These are phyloP conservation scores for Cladosporium velox DNA, from an alignment of 2,329 filamentous ascomycete genomes.

Conservation along the genomic window DNA sequence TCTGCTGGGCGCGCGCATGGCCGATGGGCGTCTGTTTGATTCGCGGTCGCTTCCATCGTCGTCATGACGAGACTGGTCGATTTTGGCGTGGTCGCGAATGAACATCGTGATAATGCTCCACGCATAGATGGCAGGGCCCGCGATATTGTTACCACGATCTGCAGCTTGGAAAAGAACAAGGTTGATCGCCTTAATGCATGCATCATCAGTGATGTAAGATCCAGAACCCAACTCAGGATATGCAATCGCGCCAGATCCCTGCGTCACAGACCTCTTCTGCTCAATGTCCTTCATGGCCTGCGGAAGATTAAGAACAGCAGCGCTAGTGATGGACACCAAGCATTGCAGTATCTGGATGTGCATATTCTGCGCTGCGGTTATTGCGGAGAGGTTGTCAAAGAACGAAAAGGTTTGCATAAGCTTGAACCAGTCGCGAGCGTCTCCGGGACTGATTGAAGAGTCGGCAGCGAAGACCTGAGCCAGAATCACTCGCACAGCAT, in stretches of 20 bases:
- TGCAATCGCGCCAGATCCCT: not conserved
- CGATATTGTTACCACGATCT: slow-evolving; percentile 58
- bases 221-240: slow-evolving; percentile 40
- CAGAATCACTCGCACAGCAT: slow-evolving; percentile 57
- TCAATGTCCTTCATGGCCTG: slow-evolving; percentile 57
- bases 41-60: slow-evolving; percentile 27
- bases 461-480: slow-evolving; percentile 47
- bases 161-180: slow-evolving; percentile 66
- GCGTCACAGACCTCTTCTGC: slow-evolving; percentile 12
- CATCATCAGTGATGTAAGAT: slow-evolving; percentile 68
- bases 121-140: slow-evolving; percentile 73
- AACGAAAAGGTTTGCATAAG: slow-evolving; percentile 70
- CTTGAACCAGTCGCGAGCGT: slow-evolving; percentile 72
- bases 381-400: slow-evolving; percentile 61
- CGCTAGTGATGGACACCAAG: slow-evolving; percentile 68
- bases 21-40: slow-evolving; percentile 19
- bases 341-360: slow-evolving; percentile 67
- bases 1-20: slow-evolving; percentile 19
- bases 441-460: slow-evolving; percentile 37
- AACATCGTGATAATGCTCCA: slow-evolving; percentile 77
- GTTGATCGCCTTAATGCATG: slow-evolving; percentile 72
- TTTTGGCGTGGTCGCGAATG: slow-evolving; percentile 64
- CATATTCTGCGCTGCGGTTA: slow-evolving; percentile 42
- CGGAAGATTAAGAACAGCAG: slow-evolving; percentile 71
- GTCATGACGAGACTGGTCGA: slow-evolving; percentile 53